These are phyloP conservation scores for Skeletonema menzelii DNA, from an alignment of 108 stramenopile genomes.

Conservation along the genomic window DNA sequence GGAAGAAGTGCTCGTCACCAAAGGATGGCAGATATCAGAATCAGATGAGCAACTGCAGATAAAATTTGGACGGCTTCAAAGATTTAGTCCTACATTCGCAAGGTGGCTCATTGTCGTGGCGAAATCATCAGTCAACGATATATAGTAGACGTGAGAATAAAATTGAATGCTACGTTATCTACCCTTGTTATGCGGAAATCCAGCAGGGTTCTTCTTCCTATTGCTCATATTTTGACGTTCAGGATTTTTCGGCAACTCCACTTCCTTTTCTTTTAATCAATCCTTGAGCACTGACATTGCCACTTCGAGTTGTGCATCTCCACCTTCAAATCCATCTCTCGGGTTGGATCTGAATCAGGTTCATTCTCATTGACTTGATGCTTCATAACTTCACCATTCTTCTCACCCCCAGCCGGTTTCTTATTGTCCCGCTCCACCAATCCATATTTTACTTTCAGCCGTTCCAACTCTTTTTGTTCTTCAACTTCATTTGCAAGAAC, in stretches of 20 bases:
- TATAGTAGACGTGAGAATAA: background rate
- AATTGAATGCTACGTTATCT: background rate
- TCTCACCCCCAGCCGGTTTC: background rate
- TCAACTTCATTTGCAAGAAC: background rate
- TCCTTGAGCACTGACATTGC: constrained; percentile 61
- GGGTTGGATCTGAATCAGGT: constrained; percentile 38
- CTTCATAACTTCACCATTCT: background rate
- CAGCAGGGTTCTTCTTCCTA: background rate
- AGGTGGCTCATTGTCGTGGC: constrained; percentile 23
- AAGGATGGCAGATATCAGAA: constrained; percentile 14
- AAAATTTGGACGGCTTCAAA: constrained; percentile 6
- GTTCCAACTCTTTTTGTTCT: constrained; percentile 1
- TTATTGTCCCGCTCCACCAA: background rate
- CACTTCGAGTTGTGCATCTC: constrained; percentile 58
- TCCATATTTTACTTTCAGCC: constrained; percentile 3
- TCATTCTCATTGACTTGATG: background rate
- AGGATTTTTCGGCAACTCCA: constrained; percentile 47
- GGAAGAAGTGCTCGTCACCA: constrained; percentile 11
- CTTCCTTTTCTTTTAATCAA: constrained; percentile 62
- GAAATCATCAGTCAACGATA: constrained; percentile 8
- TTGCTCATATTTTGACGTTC: constrained; percentile 33
- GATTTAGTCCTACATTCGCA: constrained; percentile 25
- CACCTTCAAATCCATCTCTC: constrained; percentile 48
- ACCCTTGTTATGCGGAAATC: background rate
- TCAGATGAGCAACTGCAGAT: constrained; percentile 2